Evolutionary conservation across 176 grass and related monocot genomes (phyloP), one percentile per base, ranked within the genome.

Genomic region (Carex myosuroides): DNA sequence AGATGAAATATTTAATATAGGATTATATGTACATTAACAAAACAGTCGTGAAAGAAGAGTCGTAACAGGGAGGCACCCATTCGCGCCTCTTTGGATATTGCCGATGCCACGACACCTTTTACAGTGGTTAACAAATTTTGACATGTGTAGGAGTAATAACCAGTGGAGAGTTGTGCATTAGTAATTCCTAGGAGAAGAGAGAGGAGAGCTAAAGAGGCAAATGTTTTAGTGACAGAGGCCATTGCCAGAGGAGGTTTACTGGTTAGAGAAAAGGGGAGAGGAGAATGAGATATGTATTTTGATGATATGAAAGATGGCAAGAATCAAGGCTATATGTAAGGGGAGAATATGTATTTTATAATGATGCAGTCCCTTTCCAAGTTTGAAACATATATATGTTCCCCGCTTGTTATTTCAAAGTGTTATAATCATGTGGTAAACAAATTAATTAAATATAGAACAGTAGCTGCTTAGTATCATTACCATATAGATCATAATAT

Each of bases 31-130:
- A 90, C 89, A 32, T 92, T 84, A 64, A 93, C 89, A 63, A 93
- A 93, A 85, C 91, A 93, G 88, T 97, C 94, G 44, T 97, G 94
- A 85, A 97, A 97, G 85, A 97, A 94, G 86, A 97, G 94, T 12
- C 94, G 88, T 9, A 97, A 13, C 13, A 97, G 84, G 30, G 94
- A 97, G 13, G 94, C 94, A n/a, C 94, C 94, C 80, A 97, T 70
- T 64, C 94, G 88, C 18, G 69, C 33, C 91, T 97, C 94, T 3
- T 1, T 68, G 18, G 60, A 60, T 46, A 94, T 86, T 33, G 95
- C 95, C 0, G 90, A 62, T 17, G 72, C 11, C 55, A 98, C 18
- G 0, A 58, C 95, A 18, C 69, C 59, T 56, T 65, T 90, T 8
- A 94, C 92, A 5, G 89, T 82, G 13, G 3, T 26, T 13, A 87